Conservation (phyloP, 768 basidiomycete species). For the Tylopilus plumbeoviolaceoides region DNA sequence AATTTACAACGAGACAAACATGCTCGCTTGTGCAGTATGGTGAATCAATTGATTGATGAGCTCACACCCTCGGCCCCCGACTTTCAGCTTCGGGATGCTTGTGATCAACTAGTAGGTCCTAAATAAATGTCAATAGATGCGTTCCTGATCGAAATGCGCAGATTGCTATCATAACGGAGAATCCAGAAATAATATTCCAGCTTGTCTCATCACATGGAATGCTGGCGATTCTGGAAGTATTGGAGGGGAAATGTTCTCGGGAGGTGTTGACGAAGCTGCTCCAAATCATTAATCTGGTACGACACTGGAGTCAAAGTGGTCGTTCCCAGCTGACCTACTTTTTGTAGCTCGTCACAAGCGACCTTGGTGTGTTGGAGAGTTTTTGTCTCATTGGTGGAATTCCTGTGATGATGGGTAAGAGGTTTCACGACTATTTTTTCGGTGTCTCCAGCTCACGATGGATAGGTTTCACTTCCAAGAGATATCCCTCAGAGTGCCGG, state of each 20-base stretch:
- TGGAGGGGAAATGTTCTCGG: constrained; percentile 82
- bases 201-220: constrained; percentile 92
- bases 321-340: background rate
- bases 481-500: constrained; percentile 88
- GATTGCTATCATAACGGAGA: constrained; percentile 72
- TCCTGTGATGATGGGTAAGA: constrained; percentile 87
- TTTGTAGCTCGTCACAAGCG: constrained; percentile 57
- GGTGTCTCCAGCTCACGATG: constrained; percentile 1
- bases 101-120: constrained; percentile 74
- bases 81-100: constrained; percentile 78
- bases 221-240: constrained; percentile 89
- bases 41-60: constrained; percentile 84
- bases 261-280: constrained; percentile 84
- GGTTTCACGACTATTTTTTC: background rate
- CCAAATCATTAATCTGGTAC: constrained; percentile 84
- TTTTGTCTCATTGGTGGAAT: constrained; percentile 96
- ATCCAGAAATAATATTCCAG: constrained; percentile 83
- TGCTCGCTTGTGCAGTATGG: constrained; percentile 76
- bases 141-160: constrained; percentile 27
- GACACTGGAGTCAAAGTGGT: background rate
- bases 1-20: constrained; percentile 93
- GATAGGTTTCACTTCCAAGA: constrained; percentile 89
- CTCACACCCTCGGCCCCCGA: constrained; percentile 79
- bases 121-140: background rate
- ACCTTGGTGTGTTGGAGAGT: constrained; percentile 86